Evolutionary conservation across 2,329 filamentous ascomycete species (phyloP).

Genomic region (Aureobasidium sp.): DNA sequence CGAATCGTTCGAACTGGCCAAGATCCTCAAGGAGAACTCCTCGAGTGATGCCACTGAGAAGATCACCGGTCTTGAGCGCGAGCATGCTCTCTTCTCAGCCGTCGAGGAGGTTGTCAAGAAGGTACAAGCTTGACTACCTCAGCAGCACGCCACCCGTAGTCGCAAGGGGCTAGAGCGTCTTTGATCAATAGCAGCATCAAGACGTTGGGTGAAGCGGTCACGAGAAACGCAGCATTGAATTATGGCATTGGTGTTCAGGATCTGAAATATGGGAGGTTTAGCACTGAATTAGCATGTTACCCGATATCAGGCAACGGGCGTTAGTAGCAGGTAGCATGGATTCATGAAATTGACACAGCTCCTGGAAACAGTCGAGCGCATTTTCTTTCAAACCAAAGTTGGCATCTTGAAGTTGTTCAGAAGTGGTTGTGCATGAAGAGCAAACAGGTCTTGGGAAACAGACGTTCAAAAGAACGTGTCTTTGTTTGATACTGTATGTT

Average conservation of each 20-base stretch:
- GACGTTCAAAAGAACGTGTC: background rate
- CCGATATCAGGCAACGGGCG: background rate
- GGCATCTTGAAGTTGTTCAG: background rate
- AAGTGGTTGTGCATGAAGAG: background rate
- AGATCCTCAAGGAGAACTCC: constrained; percentile 67
- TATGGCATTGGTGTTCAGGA: constrained; percentile 2
- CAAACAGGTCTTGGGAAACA: background rate
- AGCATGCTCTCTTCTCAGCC: constrained; percentile 67
- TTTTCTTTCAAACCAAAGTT: background rate
- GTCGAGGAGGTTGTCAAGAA: constrained; percentile 72
- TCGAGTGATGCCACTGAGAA: constrained; percentile 68
- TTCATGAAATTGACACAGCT: constrained; percentile 5
- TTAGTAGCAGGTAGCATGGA: constrained; percentile 8
- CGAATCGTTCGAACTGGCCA: constrained; percentile 75
- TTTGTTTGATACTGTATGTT: background rate
- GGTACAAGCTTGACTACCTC: constrained; percentile 49
- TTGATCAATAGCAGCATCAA: background rate
- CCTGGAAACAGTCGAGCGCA: constrained; percentile 10
- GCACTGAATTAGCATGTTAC: background rate
- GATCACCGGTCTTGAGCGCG: constrained; percentile 70
- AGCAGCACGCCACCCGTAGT: background rate
- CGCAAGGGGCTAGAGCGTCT: background rate
- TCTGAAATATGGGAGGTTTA: background rate
- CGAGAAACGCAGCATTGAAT: constrained; percentile 9
- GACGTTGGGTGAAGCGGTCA: background rate